Conservation (phyloP, 129 eudicot species). For the Mikania micrantha region DNA sequence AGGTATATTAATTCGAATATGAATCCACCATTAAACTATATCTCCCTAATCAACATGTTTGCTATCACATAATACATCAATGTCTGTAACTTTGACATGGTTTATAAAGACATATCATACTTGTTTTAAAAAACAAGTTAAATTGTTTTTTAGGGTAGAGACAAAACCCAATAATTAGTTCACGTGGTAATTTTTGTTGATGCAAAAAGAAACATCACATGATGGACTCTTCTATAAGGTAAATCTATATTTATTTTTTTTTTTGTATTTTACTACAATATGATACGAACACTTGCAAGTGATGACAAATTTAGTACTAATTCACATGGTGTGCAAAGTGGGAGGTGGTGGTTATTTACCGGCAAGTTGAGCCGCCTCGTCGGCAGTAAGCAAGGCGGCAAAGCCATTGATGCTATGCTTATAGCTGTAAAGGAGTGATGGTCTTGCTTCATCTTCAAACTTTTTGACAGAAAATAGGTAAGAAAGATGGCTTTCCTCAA, state of each 20-base stretch:
- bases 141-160: background rate
- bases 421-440: constrained; percentile 74
- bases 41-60: too few species aligned
- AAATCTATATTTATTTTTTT: background rate
- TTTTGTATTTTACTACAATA: background rate
- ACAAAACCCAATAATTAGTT: constrained; percentile 2
- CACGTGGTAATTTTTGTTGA: constrained; percentile 17
- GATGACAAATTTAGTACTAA: constrained; percentile 1
- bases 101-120: background rate
- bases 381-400: constrained; percentile 64
- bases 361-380: constrained; percentile 69
- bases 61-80: too few species aligned
- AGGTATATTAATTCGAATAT: background rate
- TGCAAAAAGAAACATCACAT: constrained; percentile 4
- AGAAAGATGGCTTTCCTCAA: constrained; percentile 68
- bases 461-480: constrained; percentile 57
- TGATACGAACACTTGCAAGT: background rate
- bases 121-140: background rate
- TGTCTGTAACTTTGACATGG: background rate
- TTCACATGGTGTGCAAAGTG: background rate
- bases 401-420: constrained; percentile 85
- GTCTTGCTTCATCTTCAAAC: constrained; percentile 54
- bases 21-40: background rate
- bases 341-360: constrained; percentile 24
- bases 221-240: background rate